Percentiles rank a stretch among this genome's conserved stretches.
phyloP scores from a whole-genome alignment of 169 alveolate species.

The Plasmodium chabaudi region DNA sequence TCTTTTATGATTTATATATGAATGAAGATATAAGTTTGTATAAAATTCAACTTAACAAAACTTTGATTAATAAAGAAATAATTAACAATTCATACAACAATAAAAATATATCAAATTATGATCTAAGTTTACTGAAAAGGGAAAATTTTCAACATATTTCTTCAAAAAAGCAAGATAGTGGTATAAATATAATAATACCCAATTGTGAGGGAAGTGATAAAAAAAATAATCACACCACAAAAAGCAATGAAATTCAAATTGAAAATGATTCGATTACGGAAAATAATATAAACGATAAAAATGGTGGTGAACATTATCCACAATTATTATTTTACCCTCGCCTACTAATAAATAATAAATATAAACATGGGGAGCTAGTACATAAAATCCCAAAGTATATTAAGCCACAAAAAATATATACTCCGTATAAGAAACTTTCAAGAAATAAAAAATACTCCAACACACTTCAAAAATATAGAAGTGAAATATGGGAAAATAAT shows the following conservation, averaged over 20 bases:
- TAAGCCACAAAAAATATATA: conserved; percentile 63
- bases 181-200: not conserved
- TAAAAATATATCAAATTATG: too few relatives aligned
- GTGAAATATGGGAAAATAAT: conserved; percentile 49
- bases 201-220: not conserved
- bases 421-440: conserved; percentile 64
- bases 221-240: not conserved
- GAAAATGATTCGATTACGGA: not conserved
- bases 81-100: not conserved
- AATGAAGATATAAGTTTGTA: conserved; percentile 20
- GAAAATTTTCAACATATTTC: too few relatives aligned
- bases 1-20: conserved; percentile 73
- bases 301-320: conserved; percentile 2
- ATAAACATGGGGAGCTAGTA: conserved; percentile 72
- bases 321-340: conserved; percentile 26
- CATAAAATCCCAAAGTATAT: conserved; percentile 65
- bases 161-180: too few relatives aligned
- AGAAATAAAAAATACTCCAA: conserved; percentile 60
- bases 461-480: conserved; percentile 64
- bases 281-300: not conserved
- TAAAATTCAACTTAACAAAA: conserved; percentile 18
- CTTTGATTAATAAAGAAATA: not conserved
- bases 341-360: conserved; percentile 44
- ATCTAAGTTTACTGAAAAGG: too few relatives aligned
- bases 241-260: not conserved